A percentile compares a stretch with the other conserved stretches of the same genome.
phyloP scores from a whole-genome alignment of 306 rosid genomes.

The Corylus americana region DNA sequence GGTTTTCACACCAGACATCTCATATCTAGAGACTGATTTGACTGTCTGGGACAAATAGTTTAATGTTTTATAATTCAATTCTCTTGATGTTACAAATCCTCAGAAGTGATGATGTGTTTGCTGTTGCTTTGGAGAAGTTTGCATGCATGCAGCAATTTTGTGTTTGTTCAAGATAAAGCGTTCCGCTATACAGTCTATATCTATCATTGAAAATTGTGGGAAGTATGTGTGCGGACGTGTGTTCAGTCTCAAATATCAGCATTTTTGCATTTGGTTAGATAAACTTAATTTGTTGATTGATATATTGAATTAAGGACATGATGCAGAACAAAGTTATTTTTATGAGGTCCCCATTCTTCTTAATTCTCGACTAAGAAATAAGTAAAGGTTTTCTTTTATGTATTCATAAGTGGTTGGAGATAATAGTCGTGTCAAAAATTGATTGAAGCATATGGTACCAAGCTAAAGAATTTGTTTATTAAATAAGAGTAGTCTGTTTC shows the following conservation, averaged over 20 bases:
- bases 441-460: neutral
- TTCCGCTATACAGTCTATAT: neutral
- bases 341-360: neutral
- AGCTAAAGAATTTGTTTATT: neutral
- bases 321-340: neutral
- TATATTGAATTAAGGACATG: neutral
- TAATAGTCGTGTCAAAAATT: neutral
- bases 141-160: neutral
- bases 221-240: neutral
- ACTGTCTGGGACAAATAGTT: slow-evolving; percentile 1
- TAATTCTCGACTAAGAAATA: neutral
- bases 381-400: neutral
- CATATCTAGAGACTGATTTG: neutral
- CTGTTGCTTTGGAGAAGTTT: neutral
- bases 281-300: neutral
- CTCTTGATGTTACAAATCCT: neutral
- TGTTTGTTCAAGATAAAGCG: neutral
- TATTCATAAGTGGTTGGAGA: neutral
- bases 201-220: neutral
- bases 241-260: neutral
- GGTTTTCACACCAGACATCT: neutral
- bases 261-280: neutral
- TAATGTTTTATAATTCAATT: neutral
- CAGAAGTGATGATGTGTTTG: neutral
- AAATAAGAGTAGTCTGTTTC: slow-evolving; percentile 9